A percentile compares a stretch with the other conserved stretches of the same genome.
These are phyloP conservation scores for Oemleria cerasiformis DNA, from an alignment of 306 rosid species.

Conservation along the genomic window DNA sequence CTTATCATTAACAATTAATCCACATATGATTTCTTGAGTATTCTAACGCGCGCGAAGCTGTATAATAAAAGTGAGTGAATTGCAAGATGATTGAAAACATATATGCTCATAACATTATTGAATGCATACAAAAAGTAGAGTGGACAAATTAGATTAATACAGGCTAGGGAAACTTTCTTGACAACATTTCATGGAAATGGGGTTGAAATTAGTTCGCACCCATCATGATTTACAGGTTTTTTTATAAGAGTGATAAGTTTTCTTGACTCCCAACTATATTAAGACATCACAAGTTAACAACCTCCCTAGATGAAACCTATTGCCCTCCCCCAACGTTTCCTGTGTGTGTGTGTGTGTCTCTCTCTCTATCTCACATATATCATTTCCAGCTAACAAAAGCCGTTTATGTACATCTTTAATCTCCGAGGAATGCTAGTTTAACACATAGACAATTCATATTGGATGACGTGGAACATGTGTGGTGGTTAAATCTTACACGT, in stretches of 20 bases:
- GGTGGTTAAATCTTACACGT: no score
- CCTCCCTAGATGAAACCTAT: conserved; percentile 34
- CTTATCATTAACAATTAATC: background rate
- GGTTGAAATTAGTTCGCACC: conserved; percentile 9
- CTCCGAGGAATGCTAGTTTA: background rate
- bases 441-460: no score
- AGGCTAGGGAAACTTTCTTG: background rate
- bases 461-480: no score
- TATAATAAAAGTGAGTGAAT: conserved; percentile 9
- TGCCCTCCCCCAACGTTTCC: no score
- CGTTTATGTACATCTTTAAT: background rate
- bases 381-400: background rate
- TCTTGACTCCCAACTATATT: background rate
- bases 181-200: background rate
- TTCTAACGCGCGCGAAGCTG: background rate
- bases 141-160: background rate
- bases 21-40: background rate
- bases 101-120: conserved; percentile 20
- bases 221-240: background rate
- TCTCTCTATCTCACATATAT: background rate
- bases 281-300: conserved; percentile 17
- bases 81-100: conserved; percentile 19
- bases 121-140: background rate
- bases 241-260: background rate
- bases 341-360: no score